Percentiles rank a stretch among this genome's conserved stretches.
These are phyloP conservation scores for Medakamo hakoo DNA, from an alignment of 139 green algal species.

Conservation along the genomic window DNA sequence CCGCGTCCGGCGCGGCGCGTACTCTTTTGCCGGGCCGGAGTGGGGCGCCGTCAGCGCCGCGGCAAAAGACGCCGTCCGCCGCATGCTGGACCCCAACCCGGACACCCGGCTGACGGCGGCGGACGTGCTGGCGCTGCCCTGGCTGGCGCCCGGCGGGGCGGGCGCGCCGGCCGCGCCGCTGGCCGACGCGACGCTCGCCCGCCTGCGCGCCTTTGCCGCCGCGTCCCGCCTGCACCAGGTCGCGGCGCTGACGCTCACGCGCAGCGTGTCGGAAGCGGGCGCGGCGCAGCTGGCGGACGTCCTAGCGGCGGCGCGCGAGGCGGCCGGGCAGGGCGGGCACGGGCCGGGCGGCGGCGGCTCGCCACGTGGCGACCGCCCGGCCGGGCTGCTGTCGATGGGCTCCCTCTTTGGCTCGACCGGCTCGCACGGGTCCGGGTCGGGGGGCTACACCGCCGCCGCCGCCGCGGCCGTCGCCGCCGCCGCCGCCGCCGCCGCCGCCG, in stretches of 20 bases:
- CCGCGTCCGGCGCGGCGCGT: constrained; percentile 2
- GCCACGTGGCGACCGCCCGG: no score
- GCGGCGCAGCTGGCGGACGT: neutral
- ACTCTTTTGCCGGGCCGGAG: constrained; percentile 11
- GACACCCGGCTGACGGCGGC: constrained; percentile 6
- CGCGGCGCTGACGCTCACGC: neutral
- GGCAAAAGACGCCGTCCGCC: constrained; percentile 13
- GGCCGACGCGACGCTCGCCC: neutral
- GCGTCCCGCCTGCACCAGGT: neutral
- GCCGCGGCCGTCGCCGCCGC: no score
- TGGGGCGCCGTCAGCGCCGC: constrained; percentile 11
- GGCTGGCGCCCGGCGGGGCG: constrained; percentile 4
- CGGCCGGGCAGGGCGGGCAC: neutral
- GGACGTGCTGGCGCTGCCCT: constrained; percentile 15
- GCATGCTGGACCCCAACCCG: constrained; percentile 16
- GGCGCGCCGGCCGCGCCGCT: neutral
- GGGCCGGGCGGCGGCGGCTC: no score
- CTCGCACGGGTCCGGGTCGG: no score
- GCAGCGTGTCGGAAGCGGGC: neutral
- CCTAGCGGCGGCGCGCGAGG: neutral
- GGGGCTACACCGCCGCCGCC: no score
- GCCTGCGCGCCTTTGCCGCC: neutral
- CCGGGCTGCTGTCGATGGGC: no score
- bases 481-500: no score
- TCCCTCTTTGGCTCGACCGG: no score